Percentiles rank a stretch among this genome's conserved stretches.
Evolutionary conservation across 2,329 filamentous ascomycete species (phyloP).

Genomic region (Colletotrichum cordylinicola): DNA sequence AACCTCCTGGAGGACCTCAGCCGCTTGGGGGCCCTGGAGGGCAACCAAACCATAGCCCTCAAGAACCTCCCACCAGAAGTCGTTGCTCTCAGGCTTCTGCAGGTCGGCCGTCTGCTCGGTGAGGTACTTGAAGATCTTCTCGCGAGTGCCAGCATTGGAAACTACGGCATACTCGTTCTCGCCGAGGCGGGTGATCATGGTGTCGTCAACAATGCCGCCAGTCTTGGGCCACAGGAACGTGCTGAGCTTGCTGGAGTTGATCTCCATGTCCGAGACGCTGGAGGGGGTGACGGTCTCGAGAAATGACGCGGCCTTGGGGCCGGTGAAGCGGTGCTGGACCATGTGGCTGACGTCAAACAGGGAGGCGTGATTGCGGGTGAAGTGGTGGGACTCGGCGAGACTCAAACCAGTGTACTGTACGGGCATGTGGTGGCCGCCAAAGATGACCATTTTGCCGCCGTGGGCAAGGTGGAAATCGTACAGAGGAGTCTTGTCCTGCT

Average conservation of each 20-base stretch:
- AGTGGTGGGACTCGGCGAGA: conserved; percentile 85
- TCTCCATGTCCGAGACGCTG: conserved; percentile 66
- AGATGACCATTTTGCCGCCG: conserved; percentile 95
- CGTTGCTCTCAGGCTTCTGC: conserved; percentile 57
- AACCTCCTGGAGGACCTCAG: conserved; percentile 69
- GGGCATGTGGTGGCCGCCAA: conserved; percentile 92
- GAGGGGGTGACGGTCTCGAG: conserved; percentile 86
- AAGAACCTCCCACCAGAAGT: conserved; percentile 73
- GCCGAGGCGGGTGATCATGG: conserved; percentile 82
- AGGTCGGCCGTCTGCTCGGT: conserved; percentile 70
- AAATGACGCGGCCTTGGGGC: conserved; percentile 80
- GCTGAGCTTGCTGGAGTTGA: conserved; percentile 81
- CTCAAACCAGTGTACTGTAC: conserved; percentile 83
- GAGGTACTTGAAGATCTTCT: conserved; percentile 86
- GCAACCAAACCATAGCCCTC: conserved; percentile 81
- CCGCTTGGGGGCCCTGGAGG: conserved; percentile 84
- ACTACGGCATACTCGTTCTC: conserved; percentile 87
- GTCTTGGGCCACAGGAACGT: conserved; percentile 78
- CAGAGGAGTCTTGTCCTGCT: conserved; percentile 71
- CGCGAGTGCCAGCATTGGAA: conserved; percentile 90
- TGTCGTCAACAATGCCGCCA: conserved; percentile 95
- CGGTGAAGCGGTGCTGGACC: conserved; percentile 87
- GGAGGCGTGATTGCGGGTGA: conserved; percentile 86
- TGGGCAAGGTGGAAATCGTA: conserved; percentile 79
- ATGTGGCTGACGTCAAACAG: conserved; percentile 98